phyloP scores from a whole-genome alignment of 2,329 filamentous ascomycete species.

The Apiospora saccharicola region DNA sequence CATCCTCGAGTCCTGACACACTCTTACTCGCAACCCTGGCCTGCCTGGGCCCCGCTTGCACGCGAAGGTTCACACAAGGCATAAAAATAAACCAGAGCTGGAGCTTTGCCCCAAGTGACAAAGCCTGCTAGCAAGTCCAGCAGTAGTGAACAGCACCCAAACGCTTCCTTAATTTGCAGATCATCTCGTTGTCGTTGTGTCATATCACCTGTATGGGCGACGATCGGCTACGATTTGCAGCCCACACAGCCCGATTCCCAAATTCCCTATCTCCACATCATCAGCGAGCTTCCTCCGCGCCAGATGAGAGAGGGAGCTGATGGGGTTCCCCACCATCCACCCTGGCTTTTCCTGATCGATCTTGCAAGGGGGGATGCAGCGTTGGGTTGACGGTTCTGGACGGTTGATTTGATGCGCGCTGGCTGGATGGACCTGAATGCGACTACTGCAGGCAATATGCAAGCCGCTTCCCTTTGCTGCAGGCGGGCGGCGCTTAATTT shows the following conservation, averaged over 20 bases:
- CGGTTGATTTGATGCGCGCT: constrained; percentile 6
- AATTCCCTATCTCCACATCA: neutral
- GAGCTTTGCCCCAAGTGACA: neutral
- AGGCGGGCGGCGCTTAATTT: constrained; percentile 22
- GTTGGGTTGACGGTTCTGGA: neutral
- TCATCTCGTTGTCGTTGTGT: neutral
- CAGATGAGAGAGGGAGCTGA: neutral
- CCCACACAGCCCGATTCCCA: neutral
- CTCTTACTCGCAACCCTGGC: neutral
- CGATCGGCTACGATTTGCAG: constrained; percentile 9
- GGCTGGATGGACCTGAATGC: neutral
- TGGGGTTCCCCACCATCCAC: neutral
- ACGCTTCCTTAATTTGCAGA: neutral
- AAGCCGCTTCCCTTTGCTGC: constrained; percentile 18
- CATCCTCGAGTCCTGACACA: constrained; percentile 18
- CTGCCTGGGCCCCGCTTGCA: neutral
- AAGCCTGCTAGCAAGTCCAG: neutral
- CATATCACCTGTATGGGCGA: neutral
- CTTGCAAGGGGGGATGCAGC: constrained; percentile 1
- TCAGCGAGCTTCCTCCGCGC: constrained; percentile 4
- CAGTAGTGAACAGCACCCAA: neutral
- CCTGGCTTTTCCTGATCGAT: constrained; percentile 13
- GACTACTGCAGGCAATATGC: constrained; percentile 21
- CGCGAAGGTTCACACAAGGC: neutral
- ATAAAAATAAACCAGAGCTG: constrained; percentile 16